Evolutionary conservation across 2,329 filamentous ascomycete species (phyloP), one percentile per base, ranked within the genome.

Genomic region (Aspergillus sp.): DNA sequence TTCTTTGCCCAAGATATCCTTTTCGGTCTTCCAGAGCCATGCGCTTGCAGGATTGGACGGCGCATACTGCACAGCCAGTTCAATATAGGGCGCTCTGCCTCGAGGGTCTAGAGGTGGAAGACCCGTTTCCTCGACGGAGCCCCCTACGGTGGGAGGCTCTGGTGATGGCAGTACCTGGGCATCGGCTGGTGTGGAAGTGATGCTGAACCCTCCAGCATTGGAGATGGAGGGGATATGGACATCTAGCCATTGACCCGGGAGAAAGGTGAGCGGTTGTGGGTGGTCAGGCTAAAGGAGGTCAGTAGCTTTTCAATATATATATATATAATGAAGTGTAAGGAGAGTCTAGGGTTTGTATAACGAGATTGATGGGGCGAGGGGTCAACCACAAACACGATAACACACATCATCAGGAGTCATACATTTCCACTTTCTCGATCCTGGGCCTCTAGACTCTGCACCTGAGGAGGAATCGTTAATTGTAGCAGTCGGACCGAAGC

Each of bases 191-290:
- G 85, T 71, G 1, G 87, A 93, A 6, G 88, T 91, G 51, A 95
- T 86, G 34, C 89, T 95, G 72, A 95, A 95, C 45, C 90, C 90
- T 30, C 90, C 90, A 4, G 88, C 83, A 61, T 85, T 82, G 35
- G 76, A 57, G 36, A 88, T 69, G 32, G 71, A 73, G 1, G 90
- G 88, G 42, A 89, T 78, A 62, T 86, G 84, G 6, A 89, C 83
- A 62, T 95, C 90, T 44, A 95, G 76, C 88, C 89, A 95, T 73
- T 95, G 90, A 42, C 90, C 90, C 5, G 90, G 81, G 5, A 82
- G 74, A 67, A 93, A 94, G 76, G 86, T 64, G 35, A 67, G 60
- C 46, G 58, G 48, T 44, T 62, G 58, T 42, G 54, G 51, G 51
- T 56, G 48, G 27, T 46, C 49, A 26, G 50, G 13, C n/a, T 10